These are phyloP conservation scores for Pseudonitzschia delicatissima DNA, from an alignment of 108 stramenopile genomes.

Conservation along the genomic window DNA sequence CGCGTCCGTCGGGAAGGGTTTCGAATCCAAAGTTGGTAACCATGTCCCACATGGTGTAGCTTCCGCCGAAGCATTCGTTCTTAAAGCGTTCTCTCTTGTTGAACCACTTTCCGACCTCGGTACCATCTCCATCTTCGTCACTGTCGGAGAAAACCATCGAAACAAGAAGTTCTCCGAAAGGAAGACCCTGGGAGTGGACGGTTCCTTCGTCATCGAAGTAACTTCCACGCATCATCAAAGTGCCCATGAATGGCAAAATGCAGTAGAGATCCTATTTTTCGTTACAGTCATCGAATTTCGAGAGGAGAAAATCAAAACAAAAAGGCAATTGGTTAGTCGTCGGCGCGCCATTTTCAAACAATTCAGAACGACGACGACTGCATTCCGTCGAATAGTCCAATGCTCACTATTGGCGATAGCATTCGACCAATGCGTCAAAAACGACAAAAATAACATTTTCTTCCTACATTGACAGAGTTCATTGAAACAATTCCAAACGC, in stretches of 20 bases:
- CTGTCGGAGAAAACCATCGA: conserved; percentile 44
- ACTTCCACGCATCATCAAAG: conserved; percentile 45
- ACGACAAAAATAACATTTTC: neutral
- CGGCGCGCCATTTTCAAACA: too few relatives aligned
- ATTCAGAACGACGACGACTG: too few relatives aligned
- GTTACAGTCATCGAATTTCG: conserved; percentile 1
- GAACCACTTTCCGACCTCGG: conserved; percentile 24
- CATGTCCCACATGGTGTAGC: conserved; percentile 41
- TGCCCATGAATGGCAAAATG: conserved; percentile 40
- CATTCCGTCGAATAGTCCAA: too few relatives aligned
- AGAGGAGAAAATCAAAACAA: neutral
- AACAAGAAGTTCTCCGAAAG: conserved; percentile 31
- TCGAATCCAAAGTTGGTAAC: conserved; percentile 42
- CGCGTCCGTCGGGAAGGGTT: conserved; percentile 16
- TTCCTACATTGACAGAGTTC: neutral
- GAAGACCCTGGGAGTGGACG: conserved; percentile 40
- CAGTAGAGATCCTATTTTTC: conserved; percentile 47
- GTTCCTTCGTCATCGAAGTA: conserved; percentile 43
- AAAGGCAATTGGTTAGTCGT: neutral
- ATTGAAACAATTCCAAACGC: too few relatives aligned
- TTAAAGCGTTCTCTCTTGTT: conserved; percentile 50
- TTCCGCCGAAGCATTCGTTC: conserved; percentile 29
- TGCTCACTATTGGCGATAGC: too few relatives aligned
- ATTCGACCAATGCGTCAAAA: neutral
- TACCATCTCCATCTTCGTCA: conserved; percentile 2